Conservation (phyloP, 306 rosid species). For the Pterocarpus santalinus region DNA sequence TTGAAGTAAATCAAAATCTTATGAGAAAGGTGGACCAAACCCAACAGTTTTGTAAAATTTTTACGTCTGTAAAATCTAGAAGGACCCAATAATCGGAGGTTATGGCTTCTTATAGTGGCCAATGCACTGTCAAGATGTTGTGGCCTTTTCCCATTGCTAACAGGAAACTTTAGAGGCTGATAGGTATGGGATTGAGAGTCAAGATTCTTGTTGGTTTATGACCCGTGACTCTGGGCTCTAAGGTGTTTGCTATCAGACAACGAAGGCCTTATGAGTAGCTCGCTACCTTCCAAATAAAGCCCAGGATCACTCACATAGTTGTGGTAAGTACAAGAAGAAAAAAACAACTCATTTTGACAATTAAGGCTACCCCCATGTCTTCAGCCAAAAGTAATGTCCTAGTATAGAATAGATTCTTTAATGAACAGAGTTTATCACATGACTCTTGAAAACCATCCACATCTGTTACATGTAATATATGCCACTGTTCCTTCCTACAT, state of each 20-base stretch:
- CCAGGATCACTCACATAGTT: slow-evolving; percentile 39
- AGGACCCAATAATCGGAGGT: slow-evolving; percentile 42
- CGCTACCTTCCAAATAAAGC: slow-evolving; percentile 47
- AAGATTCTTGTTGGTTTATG: slow-evolving; percentile 17
- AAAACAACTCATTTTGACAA: slow-evolving; percentile 47
- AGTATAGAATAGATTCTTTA: slow-evolving; percentile 34
- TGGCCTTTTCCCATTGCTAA: slow-evolving; percentile 33
- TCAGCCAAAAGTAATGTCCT: slow-evolving; percentile 4
- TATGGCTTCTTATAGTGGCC: slow-evolving; percentile 23
- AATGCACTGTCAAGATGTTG: slow-evolving; percentile 26
- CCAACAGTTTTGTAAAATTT: slow-evolving; percentile 35
- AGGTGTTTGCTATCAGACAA: slow-evolving; percentile 48
- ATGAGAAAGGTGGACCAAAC: neutral
- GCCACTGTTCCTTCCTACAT: slow-evolving; percentile 25
- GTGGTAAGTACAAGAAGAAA: slow-evolving; percentile 45
- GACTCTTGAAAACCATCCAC: slow-evolving; percentile 38
- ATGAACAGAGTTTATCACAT: slow-evolving; percentile 42
- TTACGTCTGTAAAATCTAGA: slow-evolving; percentile 8
- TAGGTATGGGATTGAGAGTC: slow-evolving; percentile 45
- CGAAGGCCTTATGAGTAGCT: slow-evolving; percentile 46
- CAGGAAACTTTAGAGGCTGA: slow-evolving; percentile 20
- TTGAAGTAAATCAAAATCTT: neutral
- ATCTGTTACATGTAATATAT: neutral
- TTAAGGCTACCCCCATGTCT: slow-evolving; percentile 4
- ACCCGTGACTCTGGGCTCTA: slow-evolving; percentile 56